Base-by-base conservation (phyloP, 2,329 filamentous ascomycete genomes). In the Penicillium psychrosexuale region DNA sequence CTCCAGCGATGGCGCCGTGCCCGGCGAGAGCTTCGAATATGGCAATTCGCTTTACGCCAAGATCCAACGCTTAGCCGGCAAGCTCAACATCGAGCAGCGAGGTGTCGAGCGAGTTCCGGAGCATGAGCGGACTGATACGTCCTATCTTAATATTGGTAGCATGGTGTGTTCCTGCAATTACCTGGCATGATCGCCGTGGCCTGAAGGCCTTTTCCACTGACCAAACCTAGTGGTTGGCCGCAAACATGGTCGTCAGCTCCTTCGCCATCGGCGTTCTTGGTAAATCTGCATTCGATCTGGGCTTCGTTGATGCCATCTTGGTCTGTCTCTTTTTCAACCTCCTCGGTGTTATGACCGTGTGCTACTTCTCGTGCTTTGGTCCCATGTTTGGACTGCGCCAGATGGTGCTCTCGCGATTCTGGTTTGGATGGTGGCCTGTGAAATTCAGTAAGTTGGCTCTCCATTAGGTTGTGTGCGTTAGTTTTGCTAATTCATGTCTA, bases 391-490 rank as follows among this genome's bases (percentile, higher is more conserved):
- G 89, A 4, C 78, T 91, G 60, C 83, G 89, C 51, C 89, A 91
- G 68, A 91, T 92, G 85, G 87, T 91, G 1, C 78, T 92, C n/a
- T 85, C 86, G 11, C 80, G 89, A 34, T 91, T 87, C 74, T 91
- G 81, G 74, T 91, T 91, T 69, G 89, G 89, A 8, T 89, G 83
- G 73, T 85, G 82, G 61, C 81, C 80, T n/a, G 84, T 85, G 31
- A 88, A 88, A 70, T 71, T 89, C 61, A 82, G 84, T 86, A 74
- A 71, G 80, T 54, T 39, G 3, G 13, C 15, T 22, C 15, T 4
- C 4, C 5, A 15, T n/a, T 28, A 12, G 42, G 27, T 6, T 28
- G 19, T 34, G 17, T 3, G 13, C 33, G 27, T 12, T 30, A 9
- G 42, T 17, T 3, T 19, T 42, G 43, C 59, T 67, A 53, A 64